Evolutionary conservation across 169 alveolate genomes (phyloP), one percentile per base, ranked within the genome.

Genomic region (Cryptosporidium canis): DNA sequence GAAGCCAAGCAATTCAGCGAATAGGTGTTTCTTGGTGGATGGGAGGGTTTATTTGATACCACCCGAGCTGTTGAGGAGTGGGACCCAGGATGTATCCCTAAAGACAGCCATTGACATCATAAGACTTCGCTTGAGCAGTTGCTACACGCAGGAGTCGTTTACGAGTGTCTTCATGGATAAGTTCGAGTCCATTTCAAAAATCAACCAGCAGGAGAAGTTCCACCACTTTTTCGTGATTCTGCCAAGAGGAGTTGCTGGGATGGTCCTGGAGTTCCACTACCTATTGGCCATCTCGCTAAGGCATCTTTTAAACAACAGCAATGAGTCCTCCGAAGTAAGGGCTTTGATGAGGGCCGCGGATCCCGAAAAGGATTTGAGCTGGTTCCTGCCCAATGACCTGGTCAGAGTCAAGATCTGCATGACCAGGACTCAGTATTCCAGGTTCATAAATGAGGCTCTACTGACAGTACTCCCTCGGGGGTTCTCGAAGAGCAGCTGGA

Each of bases 391-490:
- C n/a, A 39, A 61, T 24, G 53, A 53, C 24, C 21, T 77, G n/a
- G 51, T 77, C 11, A 37, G 72, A 41, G 5, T 39, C 0, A 77
- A 35, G 71, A 77, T 77, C 18, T 58, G 87, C 12, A 58, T 77
- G 61, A 77, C 87, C 7, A 77, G 87, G 21, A 56, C 87, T 24
- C 87, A 77, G n/a, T 77, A 77, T 77, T 35, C 87, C 8, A 53
- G 71, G 21, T 55, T 77, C 16, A 39, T 77, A 21, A 55, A 58
- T 37, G 87, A 77, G 24, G 72, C 58, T 39, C 64, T 77, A 2
- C 44, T 61, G 7, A 77, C 66, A 18, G 41, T 24, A 2, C 37
- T 63, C 12, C 87, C 87, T 14, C 6, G 9, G 14, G 31, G 16
- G 35, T 77, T 77, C 45, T 58, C 87, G 11, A 77, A 21, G 37